phyloP scores from a whole-genome alignment of 495 filamentous ascomycete species.

The Talaromyces borbonicus region DNA sequence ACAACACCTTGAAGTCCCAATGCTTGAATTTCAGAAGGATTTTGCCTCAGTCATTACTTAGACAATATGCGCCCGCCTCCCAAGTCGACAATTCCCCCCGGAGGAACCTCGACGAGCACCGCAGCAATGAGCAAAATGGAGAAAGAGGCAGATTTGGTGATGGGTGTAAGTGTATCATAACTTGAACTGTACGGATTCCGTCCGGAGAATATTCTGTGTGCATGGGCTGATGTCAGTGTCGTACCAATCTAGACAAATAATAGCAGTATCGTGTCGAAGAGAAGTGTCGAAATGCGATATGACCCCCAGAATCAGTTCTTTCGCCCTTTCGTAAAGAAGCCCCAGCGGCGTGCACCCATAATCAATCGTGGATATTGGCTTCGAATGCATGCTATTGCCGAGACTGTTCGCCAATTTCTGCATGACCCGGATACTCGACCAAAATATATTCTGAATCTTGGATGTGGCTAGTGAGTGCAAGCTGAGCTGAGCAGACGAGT shows the following conservation, averaged over 20 bases:
- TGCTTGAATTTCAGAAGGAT: too few relatives aligned
- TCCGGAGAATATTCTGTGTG: background rate
- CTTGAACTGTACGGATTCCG: constrained; percentile 1
- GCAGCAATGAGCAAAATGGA: constrained; percentile 21
- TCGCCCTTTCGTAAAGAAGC: constrained; percentile 76
- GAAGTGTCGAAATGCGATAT: constrained; percentile 80
- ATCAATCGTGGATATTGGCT: constrained; percentile 88
- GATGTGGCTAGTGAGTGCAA: constrained; percentile 86
- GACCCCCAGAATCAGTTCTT: constrained; percentile 72
- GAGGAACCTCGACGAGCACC: background rate
- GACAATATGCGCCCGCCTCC: background rate
- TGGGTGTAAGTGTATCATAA: constrained; percentile 44
- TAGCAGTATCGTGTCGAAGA: constrained; percentile 82
- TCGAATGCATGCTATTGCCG: constrained; percentile 69
- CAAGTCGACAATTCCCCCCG: background rate
- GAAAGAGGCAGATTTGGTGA: constrained; percentile 55
- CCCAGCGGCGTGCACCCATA: constrained; percentile 65
- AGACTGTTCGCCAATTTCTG: constrained; percentile 62
- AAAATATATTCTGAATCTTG: constrained; percentile 76
- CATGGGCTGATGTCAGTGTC: background rate
- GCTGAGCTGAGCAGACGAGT: constrained; percentile 3
- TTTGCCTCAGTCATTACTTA: too few relatives aligned
- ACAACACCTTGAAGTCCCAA: too few relatives aligned
- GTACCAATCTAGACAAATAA: constrained; percentile 59
- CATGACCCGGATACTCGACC: constrained; percentile 44